Conservation (phyloP, 192 early-diverging fungal species). For the Coemansia sp. region DNA sequence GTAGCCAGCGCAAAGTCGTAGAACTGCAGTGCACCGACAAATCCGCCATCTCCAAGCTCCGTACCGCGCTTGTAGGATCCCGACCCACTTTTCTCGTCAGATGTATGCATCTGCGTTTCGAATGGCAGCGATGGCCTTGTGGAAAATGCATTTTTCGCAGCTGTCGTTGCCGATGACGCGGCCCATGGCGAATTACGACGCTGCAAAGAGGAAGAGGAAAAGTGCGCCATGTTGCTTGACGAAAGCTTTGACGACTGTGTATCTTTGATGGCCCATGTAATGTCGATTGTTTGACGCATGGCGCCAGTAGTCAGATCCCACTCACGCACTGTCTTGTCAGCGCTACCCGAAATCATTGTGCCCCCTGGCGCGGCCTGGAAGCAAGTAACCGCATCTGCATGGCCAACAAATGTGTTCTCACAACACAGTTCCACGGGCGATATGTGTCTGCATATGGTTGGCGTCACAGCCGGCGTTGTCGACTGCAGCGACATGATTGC, state of each 20-base stretch:
- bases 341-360: constrained; percentile 65
- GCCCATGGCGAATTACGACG: background rate
- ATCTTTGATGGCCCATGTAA: constrained; percentile 65
- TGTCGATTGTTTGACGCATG: constrained; percentile 67
- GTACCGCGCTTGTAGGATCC: constrained; percentile 19
- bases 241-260: constrained; percentile 4
- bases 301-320: constrained; percentile 75
- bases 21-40: constrained; percentile 74
- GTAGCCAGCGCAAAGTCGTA: constrained; percentile 73
- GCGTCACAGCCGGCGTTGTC: constrained; percentile 58
- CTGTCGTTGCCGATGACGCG: background rate
- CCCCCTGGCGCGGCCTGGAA: constrained; percentile 35
- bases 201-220: background rate
- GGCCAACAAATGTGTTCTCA: constrained; percentile 39
- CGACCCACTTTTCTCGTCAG: background rate
- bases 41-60: constrained; percentile 54
- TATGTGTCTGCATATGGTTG: constrained; percentile 28
- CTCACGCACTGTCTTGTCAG: constrained; percentile 75
- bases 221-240: background rate
- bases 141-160: background rate
- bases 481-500: constrained; percentile 49
- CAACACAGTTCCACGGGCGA: constrained; percentile 38
- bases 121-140: constrained; percentile 14
- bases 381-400: constrained; percentile 43
- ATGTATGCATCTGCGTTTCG: background rate